A percentile compares a stretch with the other conserved stretches of the same genome.
Conservation (phyloP, 768 basidiomycete genomes). For the Lactarius vividus region DNA sequence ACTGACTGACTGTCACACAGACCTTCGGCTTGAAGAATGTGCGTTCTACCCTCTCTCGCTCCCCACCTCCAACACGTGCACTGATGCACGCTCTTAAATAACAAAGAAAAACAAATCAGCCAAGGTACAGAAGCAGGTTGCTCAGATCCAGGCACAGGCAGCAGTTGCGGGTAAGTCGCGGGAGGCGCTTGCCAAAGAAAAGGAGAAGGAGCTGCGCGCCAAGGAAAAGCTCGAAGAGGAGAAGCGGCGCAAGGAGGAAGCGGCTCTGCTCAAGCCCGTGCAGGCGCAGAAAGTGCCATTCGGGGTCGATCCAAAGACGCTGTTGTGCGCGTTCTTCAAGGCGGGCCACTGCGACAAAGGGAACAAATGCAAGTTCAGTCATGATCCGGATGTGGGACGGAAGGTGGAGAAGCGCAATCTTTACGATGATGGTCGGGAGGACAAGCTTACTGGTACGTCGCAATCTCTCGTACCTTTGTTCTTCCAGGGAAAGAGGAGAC, state of each 20-base stretch:
- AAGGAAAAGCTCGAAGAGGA: constrained; percentile 79
- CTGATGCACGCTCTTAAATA: constrained; percentile 11
- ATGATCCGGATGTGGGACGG: constrained; percentile 82
- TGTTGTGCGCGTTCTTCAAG: constrained; percentile 91
- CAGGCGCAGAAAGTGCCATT: constrained; percentile 87
- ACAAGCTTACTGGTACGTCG: constrained; percentile 66
- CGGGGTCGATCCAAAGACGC: constrained; percentile 94
- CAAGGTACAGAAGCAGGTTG: constrained; percentile 86
- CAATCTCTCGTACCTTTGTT: not conserved
- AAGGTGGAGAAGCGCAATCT: constrained; percentile 96
- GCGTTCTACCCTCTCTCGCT: constrained; percentile 32
- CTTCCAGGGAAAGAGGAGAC: not conserved
- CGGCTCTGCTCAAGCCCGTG: constrained; percentile 75
- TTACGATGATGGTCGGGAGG: constrained; percentile 85
- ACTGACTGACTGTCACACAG: constrained; percentile 42
- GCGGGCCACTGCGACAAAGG: constrained; percentile 93
- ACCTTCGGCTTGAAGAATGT: constrained; percentile 91
- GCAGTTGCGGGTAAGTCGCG: constrained; percentile 75
- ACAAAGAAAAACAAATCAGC: constrained; percentile 89
- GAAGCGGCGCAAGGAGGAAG: constrained; percentile 81
- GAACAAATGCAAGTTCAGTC: constrained; percentile 94
- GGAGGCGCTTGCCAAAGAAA: constrained; percentile 78
- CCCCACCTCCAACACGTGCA: not conserved
- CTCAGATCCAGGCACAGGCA: constrained; percentile 75
- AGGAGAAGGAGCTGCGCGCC: constrained; percentile 72